Conservation (phyloP, 768 basidiomycete genomes). For the Tricholoma bakamatsutake region DNA sequence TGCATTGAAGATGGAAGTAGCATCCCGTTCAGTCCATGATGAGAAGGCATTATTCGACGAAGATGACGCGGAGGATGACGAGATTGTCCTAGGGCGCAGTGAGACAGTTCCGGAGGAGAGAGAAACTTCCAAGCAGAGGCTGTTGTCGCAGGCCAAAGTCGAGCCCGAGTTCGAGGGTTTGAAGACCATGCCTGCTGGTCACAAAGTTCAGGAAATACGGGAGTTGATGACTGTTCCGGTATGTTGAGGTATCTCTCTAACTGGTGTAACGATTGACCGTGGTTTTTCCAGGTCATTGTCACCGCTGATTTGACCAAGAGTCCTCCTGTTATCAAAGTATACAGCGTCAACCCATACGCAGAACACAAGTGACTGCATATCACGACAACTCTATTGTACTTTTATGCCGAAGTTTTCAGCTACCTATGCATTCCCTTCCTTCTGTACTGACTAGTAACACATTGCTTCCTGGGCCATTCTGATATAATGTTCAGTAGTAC, state of each 20-base stretch:
- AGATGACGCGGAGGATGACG: conserved; percentile 78
- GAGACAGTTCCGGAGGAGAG: conserved; percentile 26
- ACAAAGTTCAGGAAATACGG: conserved; percentile 92
- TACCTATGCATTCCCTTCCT: conserved; percentile 17
- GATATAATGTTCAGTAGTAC: conserved; percentile 11
- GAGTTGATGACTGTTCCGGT: conserved; percentile 94
- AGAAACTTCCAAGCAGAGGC: conserved; percentile 74
- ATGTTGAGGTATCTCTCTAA: conserved; percentile 24
- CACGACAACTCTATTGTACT: conserved; percentile 23
- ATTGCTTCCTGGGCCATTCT: conserved; percentile 2
- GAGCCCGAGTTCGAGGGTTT: conserved; percentile 83
- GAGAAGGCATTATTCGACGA: conserved; percentile 88
- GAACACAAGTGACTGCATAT: conserved; percentile 41
- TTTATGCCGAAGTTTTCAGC: conserved; percentile 17
- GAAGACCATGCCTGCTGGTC: conserved; percentile 65
- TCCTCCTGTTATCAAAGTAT: conserved; percentile 95
- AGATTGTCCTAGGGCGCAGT: conserved; percentile 42
- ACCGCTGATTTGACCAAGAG: conserved; percentile 94
- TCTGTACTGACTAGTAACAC: conserved; percentile 14
- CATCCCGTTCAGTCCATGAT: conserved; percentile 78
- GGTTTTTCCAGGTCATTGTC: conserved; percentile 69
- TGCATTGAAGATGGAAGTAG: conserved; percentile 87
- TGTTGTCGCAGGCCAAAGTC: conserved; percentile 68
- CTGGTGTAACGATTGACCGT: conserved; percentile 4
- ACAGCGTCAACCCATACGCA: conserved; percentile 91